A percentile compares a stretch with the other conserved stretches of the same genome.
phyloP scores from a whole-genome alignment of 768 basidiomycete genomes.

The Rhizopogon sp. region DNA sequence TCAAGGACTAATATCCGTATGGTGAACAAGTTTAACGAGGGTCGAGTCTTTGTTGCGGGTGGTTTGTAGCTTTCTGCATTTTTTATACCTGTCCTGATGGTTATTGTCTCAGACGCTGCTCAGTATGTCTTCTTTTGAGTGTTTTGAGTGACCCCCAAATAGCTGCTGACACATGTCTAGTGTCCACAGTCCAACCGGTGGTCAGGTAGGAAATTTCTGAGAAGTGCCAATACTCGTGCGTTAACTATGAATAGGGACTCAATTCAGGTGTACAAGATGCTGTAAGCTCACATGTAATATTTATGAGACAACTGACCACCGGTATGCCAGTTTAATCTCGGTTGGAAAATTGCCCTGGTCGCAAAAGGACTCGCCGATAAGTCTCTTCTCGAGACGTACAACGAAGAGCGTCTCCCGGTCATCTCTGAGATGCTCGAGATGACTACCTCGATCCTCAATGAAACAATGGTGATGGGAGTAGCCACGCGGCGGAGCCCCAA shows the following conservation, averaged over 20 bases:
- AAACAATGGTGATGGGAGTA: slow-evolving; percentile 26
- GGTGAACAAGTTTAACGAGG: slow-evolving; percentile 30
- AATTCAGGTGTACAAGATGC: slow-evolving; percentile 29
- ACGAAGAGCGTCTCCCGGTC: slow-evolving; percentile 21
- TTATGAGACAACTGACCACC: background rate
- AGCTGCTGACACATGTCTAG: too few species aligned
- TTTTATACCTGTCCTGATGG: background rate
- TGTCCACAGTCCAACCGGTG: too few species aligned
- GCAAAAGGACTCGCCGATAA: slow-evolving; percentile 13
- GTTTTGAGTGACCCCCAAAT: too few species aligned
- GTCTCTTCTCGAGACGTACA: slow-evolving; percentile 20
- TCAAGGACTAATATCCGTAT: slow-evolving; percentile 38
- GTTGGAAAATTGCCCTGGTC: slow-evolving; percentile 22
- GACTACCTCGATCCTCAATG: slow-evolving; percentile 14
- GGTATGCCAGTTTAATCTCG: slow-evolving; percentile 14
- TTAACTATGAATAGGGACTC: slow-evolving; percentile 18
- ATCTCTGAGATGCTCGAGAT: slow-evolving; percentile 3
- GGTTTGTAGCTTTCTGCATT: slow-evolving; percentile 19
- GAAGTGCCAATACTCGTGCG: too few species aligned
- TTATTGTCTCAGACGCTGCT: slow-evolving; percentile 31
- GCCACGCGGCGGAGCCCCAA: slow-evolving; percentile 30
- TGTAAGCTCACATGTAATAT: slow-evolving; percentile 12
- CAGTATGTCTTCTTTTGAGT: slow-evolving; percentile 15
- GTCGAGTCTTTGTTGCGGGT: slow-evolving; percentile 34
- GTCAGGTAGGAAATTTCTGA: too few species aligned